phyloP scores from a whole-genome alignment of 495 filamentous ascomycete species.

The Daldinia concentrica region DNA sequence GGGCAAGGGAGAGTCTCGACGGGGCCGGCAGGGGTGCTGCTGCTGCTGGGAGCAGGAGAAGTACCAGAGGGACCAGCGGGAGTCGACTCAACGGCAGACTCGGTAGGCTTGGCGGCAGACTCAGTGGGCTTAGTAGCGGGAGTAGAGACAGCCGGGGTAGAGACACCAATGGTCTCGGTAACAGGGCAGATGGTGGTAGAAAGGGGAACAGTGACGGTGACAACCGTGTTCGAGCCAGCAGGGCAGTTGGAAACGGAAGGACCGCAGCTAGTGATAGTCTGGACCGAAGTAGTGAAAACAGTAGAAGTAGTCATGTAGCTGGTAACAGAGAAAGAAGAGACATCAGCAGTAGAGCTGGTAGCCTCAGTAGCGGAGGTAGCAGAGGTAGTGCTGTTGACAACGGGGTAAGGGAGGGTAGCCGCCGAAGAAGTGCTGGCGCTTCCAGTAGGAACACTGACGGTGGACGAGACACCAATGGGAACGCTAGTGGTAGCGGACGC shows the following conservation, averaged over 20 bases:
- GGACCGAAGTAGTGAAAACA: slow-evolving; percentile 65
- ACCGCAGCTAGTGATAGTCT: slow-evolving; percentile 69
- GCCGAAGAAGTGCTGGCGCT: slow-evolving; percentile 30
- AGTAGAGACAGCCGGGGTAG: slow-evolving; percentile 34
- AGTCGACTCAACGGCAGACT: slow-evolving; percentile 26
- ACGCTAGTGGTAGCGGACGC: slow-evolving; percentile 27
- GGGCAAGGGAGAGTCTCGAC: slow-evolving; percentile 67
- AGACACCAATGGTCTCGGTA: slow-evolving; percentile 51
- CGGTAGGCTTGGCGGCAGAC: slow-evolving; percentile 39
- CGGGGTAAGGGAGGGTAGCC: slow-evolving; percentile 31
- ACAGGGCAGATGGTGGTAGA: slow-evolving; percentile 70
- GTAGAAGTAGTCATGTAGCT: slow-evolving; percentile 65
- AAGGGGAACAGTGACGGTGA: slow-evolving; percentile 66
- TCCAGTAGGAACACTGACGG: slow-evolving; percentile 19
- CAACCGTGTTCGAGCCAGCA: slow-evolving; percentile 57
- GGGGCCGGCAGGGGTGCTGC: slow-evolving; percentile 50
- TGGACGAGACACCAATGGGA: slow-evolving; percentile 20
- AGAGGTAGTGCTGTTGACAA: slow-evolving; percentile 35
- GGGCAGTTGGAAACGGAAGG: slow-evolving; percentile 68
- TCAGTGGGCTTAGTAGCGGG: slow-evolving; percentile 33
- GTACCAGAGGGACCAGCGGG: slow-evolving; percentile 28
- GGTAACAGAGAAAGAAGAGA: slow-evolving; percentile 43
- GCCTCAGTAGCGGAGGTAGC: slow-evolving; percentile 22
- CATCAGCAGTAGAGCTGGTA: slow-evolving; percentile 42
- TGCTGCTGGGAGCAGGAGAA: slow-evolving; percentile 46